These are phyloP conservation scores for Streptanthus diversifolius DNA, from an alignment of 345 rosid species.

Conservation along the genomic window DNA sequence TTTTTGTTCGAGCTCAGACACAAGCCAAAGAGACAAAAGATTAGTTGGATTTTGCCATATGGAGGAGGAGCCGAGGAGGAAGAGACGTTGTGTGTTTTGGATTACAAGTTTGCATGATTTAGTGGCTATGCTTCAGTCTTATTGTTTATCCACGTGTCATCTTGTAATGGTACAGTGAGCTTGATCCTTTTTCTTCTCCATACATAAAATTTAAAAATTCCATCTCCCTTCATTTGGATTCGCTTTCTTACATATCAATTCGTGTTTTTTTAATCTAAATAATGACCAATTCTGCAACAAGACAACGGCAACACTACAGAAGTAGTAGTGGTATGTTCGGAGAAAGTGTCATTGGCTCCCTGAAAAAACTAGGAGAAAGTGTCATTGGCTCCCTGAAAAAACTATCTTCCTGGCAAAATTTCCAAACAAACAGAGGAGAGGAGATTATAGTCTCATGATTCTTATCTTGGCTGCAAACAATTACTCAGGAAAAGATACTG, in stretches of 20 bases:
- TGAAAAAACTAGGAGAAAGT: background rate
- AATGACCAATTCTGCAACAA: slow-evolving; percentile 2
- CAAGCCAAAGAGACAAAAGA: slow-evolving; percentile 17
- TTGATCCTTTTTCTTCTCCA: slow-evolving; percentile 27
- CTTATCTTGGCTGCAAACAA: background rate
- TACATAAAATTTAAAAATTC: slow-evolving; percentile 21
- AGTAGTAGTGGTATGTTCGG: background rate
- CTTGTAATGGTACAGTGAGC: slow-evolving; percentile 14
- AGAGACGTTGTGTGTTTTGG: slow-evolving; percentile 31
- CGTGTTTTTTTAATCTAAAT: background rate
- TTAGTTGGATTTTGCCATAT: slow-evolving; percentile 20
- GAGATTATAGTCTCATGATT: background rate
- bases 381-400: background rate
- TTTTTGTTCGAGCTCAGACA: slow-evolving; percentile 19
- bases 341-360: background rate
- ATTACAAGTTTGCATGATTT: slow-evolving; percentile 34
- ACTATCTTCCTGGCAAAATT: background rate
- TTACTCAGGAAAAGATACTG: background rate
- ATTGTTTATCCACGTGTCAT: slow-evolving; percentile 36
- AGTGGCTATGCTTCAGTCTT: slow-evolving; percentile 40
- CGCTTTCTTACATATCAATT: slow-evolving; percentile 6
- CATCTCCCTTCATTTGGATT: slow-evolving; percentile 29
- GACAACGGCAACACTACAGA: slow-evolving; percentile 2
- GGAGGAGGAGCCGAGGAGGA: background rate
- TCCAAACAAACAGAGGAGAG: background rate